Conservation (phyloP, 208 protist genomes). For the Crithidia fasciculata region DNA sequence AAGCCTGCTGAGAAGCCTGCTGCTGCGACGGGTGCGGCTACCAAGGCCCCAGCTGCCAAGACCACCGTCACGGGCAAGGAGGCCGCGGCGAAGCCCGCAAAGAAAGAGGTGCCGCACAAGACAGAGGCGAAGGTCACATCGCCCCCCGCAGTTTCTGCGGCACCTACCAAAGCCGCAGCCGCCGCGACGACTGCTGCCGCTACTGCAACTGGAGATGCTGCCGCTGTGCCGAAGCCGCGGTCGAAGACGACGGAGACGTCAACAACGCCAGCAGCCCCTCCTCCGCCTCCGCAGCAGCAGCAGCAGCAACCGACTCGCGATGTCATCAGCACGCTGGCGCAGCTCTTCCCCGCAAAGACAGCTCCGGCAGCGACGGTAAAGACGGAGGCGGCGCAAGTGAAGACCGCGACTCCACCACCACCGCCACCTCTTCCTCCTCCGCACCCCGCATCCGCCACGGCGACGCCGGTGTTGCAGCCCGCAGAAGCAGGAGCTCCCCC, state of each 20-base stretch:
- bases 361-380: slow-evolving; percentile 8
- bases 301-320: slow-evolving; percentile 15
- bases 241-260: slow-evolving; percentile 14
- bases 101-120: slow-evolving; percentile 18
- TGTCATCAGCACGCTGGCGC: slow-evolving; percentile 22
- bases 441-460: neutral
- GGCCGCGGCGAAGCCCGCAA: slow-evolving; percentile 7
- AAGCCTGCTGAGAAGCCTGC: no score
- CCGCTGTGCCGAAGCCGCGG: slow-evolving; percentile 37
- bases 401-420: neutral
- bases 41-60: neutral
- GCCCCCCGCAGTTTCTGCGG: neutral
- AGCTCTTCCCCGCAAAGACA: slow-evolving; percentile 37
- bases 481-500: neutral
- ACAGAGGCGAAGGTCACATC: slow-evolving; percentile 1
- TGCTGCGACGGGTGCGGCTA: neutral
- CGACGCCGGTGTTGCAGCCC: neutral
- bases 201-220: neutral
- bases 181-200: neutral
- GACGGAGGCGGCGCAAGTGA: neutral
- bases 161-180: neutral
- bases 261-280: neutral
- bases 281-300: no score
- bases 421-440: neutral
- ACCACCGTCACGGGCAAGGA: slow-evolving; percentile 8